Base-by-base conservation (phyloP, 1,284 basidiomycete genomes). In the Sporisorium graminicola region DNA sequence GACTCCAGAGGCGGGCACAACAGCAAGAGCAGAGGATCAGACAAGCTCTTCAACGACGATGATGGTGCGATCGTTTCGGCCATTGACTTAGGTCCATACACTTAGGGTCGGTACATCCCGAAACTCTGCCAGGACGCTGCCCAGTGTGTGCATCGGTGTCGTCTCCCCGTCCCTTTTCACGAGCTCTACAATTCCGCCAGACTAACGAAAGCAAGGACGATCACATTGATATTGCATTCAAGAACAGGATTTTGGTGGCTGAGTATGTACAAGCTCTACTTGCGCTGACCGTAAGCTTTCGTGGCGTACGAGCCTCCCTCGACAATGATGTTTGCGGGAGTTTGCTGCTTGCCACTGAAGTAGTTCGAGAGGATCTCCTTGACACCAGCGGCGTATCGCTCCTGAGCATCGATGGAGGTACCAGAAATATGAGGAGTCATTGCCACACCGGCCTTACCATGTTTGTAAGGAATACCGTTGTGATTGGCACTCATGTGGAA, bases 371-470 rank as follows among this genome's bases (percentile, higher is more conserved):
- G 88, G 86, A 97, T 97, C 71, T 89, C 89, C 88, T 89, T 91
- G 31, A 91, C 90, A 26, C 95, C 95, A 44, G 87, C 87, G 12
- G 94, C 94, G 86, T 98, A 98, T 63, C 95, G 92, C 27, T 50
- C 88, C 89, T 97, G 95, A 1, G 95, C 94, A 82, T 97, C 95
- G 69, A 97, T 89, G 6, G 94, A 94, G 13, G 94, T 95, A 46
- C 81, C 80, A 8, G 77, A 78, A 18, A 79, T 69, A 40, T 82
- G 80, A 14, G 79, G 63, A 0, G 75, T 77, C 74, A 81, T 79
- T 26, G 82, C 73, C 20, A 81, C 93, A 33, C 93, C 94, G 62
- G 89, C 92, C 24, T 91, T 91, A 29, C 92, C 89, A 46, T 90
- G 90, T 88, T 93, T 93, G 88, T 61, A 56, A 2, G 40, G 40